Evolutionary conservation across 139 green algal species (phyloP).

Genomic region (Coccomyxa sp.): DNA sequence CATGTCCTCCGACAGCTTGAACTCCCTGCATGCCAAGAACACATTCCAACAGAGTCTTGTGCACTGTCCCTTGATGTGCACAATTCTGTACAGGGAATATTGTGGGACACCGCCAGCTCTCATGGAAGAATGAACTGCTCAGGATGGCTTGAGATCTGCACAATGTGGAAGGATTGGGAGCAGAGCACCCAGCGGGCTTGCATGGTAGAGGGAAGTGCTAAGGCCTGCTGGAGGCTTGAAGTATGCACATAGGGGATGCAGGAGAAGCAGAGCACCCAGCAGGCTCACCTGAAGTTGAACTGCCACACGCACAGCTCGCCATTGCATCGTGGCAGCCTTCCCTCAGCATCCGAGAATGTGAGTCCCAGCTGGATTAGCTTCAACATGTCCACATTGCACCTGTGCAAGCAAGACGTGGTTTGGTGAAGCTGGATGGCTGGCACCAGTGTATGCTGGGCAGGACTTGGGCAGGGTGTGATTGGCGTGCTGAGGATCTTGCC

Average conservation of each 20-base stretch:
- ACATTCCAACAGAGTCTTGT: background rate
- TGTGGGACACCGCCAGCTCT: background rate
- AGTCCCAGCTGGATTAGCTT: conserved; percentile 99
- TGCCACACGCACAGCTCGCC: conserved; percentile 96
- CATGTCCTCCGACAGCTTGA: conserved; percentile 89
- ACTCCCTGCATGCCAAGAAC: conserved; percentile 60
- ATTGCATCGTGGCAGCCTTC: conserved; percentile 78
- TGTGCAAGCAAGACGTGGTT: conserved; percentile 21
- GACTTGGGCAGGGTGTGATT: background rate
- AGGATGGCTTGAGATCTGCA: too few relatives aligned
- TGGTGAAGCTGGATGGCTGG: background rate
- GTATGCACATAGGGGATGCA: too few relatives aligned
- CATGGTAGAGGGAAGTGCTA: too few relatives aligned
- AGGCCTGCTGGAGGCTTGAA: too few relatives aligned
- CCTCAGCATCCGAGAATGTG: conserved; percentile 90
- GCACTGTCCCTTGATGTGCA: too few relatives aligned
- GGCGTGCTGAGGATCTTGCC: conserved; percentile 13
- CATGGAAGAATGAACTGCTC: too few relatives aligned
- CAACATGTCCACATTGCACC: conserved; percentile 98
- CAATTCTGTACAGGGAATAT: too few relatives aligned
- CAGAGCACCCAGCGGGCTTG: too few relatives aligned
- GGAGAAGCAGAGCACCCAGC: too few relatives aligned
- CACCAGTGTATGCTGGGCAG: conserved; percentile 2
- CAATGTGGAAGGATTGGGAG: too few relatives aligned
- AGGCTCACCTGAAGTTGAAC: conserved; percentile 92